Evolutionary conservation across 441 rosid species (phyloP).

Genomic region (Flueggea neowawraea): DNA sequence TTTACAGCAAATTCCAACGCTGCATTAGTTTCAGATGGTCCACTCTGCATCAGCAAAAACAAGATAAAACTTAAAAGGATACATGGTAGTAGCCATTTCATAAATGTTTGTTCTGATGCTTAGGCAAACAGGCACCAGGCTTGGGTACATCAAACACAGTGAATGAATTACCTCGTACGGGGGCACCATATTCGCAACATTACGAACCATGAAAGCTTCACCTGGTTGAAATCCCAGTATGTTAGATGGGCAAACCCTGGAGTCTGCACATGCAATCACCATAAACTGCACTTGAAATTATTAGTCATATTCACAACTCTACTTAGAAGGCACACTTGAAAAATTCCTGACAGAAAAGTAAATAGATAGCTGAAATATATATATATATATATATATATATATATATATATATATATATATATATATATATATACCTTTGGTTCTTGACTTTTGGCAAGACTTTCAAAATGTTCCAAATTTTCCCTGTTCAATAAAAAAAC

Average conservation of each 20-base stretch:
- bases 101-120: background rate
- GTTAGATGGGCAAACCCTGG: slow-evolving; percentile 93
- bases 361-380: slow-evolving; percentile 5
- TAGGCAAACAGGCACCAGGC: background rate
- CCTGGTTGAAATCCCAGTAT: slow-evolving; percentile 95
- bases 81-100: too few species aligned
- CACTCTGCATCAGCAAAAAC: slow-evolving; percentile 55
- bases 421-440: slow-evolving; percentile 76
- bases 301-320: slow-evolving; percentile 22
- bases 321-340: background rate
- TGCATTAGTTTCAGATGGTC: slow-evolving; percentile 92
- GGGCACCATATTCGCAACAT: slow-evolving; percentile 91
- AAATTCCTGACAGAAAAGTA: background rate
- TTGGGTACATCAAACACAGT: slow-evolving; percentile 5
- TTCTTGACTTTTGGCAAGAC: slow-evolving; percentile 68
- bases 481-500: slow-evolving; percentile 54
- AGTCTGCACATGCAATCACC: slow-evolving; percentile 98
- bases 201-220: slow-evolving; percentile 89
- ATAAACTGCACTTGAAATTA: slow-evolving; percentile 61
- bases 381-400: too few species aligned
- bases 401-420: too few species aligned
- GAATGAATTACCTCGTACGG: slow-evolving; percentile 53
- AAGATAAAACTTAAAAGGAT: background rate
- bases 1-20: slow-evolving; percentile 92
- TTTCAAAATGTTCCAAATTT: slow-evolving; percentile 61